Conservation (phyloP, 257 asterid species). For the Ophiorrhiza pumila region DNA sequence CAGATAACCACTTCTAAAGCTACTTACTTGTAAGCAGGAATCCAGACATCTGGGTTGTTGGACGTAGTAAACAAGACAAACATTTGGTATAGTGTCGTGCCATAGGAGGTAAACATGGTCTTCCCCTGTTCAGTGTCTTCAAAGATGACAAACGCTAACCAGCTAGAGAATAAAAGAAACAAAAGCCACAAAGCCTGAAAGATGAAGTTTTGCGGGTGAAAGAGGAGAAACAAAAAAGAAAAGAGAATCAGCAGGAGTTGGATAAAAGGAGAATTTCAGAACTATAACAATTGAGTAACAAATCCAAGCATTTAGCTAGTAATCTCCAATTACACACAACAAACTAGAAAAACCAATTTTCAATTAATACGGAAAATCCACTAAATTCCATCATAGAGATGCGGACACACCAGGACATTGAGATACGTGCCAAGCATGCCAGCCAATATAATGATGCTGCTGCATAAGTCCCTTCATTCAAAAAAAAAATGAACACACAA, state of each 20-base stretch:
- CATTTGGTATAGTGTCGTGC: slow-evolving; percentile 77
- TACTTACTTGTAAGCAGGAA: slow-evolving; percentile 96
- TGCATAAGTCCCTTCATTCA: slow-evolving; percentile 69
- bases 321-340: not conserved
- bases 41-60: slow-evolving; percentile 98
- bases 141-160: slow-evolving; percentile 93
- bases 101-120: slow-evolving; percentile 64
- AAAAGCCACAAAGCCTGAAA: slow-evolving; percentile 77
- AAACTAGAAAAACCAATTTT: not conserved
- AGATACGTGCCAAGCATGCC: slow-evolving; percentile 93
- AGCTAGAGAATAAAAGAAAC: slow-evolving; percentile 89
- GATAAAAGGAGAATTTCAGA: not conserved
- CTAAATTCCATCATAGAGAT: slow-evolving; percentile 10
- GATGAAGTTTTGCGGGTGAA: not conserved
- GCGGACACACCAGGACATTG: slow-evolving; percentile 75
- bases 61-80: slow-evolving; percentile 92
- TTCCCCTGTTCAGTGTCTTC: slow-evolving; percentile 94
- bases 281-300: not conserved
- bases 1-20: slow-evolving; percentile 13
- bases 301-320: not conserved
- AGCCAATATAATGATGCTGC: slow-evolving; percentile 59
- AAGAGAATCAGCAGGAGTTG: not conserved
- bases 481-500: slow-evolving; percentile 22
- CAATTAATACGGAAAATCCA: not conserved
- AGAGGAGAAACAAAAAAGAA: slow-evolving; percentile 6